Evolutionary conservation across 805 yeast species (phyloP), one percentile per base, ranked within the genome.

Genomic region (Myxozyma melibiosi): DNA sequence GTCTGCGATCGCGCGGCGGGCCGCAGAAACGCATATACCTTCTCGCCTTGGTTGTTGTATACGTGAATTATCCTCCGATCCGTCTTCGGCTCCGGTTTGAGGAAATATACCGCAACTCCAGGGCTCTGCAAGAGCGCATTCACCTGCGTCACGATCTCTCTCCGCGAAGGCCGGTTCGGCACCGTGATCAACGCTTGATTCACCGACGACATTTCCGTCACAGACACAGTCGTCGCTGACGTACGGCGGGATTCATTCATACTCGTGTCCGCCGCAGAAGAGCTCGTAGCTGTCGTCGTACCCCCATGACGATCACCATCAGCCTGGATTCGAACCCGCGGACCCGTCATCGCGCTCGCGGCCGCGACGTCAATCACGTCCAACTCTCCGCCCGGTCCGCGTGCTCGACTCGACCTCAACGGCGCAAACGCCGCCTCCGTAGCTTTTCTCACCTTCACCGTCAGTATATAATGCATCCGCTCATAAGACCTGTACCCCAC

Each of bases 401-500:
- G n/a, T 11, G 30, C 18, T 18, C 28, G 7, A 18, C 48, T 16
- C n/a, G 39, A 24, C n/a, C 40, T 34, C 13, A 45, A 24, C 22
- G 50, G 50, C 13, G 38, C 38, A 8, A 11, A 24, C 5, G 31
- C 24, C 2, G 31, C 33, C 6, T 31, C 34, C 14, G 35, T 25
- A n/a, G 35, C 13, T 14, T 18, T 24, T 34, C 31, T 46, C 8
- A 37, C 39, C 34, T 44, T 58, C 14, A 44, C 37, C 28, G 16
- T 45, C 16, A 57, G 11, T 9, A 44, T 31, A 35, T 45, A 53
- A 20, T 58, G 63, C 31, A 57, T 25, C 18, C 63, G 30, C 44
- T 58, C 63, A 37, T 58, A 58, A 22, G 58, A 43, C 22, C 63
- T 35, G 38, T 58, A 58, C 20, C 63, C 62, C 14, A 58, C 37